Percentiles rank a stretch among this genome's conserved stretches.
These are phyloP conservation scores for Lobosporangium transversale DNA, from an alignment of 192 early-diverging fungal genomes.

Conservation along the genomic window DNA sequence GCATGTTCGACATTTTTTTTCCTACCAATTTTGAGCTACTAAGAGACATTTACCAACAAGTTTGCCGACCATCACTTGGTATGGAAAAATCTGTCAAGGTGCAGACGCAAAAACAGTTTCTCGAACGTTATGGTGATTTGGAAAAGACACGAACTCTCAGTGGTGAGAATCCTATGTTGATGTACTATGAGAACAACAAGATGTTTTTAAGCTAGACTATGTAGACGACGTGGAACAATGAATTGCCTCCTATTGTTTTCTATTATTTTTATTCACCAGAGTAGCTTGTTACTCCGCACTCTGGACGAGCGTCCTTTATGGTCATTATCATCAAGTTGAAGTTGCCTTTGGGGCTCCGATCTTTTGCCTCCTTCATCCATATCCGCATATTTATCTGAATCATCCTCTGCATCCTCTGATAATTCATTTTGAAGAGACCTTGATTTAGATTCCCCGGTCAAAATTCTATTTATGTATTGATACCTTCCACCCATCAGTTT, in stretches of 20 bases:
- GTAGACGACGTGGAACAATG: not conserved
- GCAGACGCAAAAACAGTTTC: constrained; percentile 83
- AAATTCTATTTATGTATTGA: too few relatives aligned
- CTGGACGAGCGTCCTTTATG: too few relatives aligned
- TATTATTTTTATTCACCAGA: not conserved
- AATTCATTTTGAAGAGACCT: too few relatives aligned
- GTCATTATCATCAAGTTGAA: too few relatives aligned
- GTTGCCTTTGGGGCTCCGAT: too few relatives aligned
- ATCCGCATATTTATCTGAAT: too few relatives aligned
- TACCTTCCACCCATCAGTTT: too few relatives aligned
- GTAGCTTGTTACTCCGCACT: too few relatives aligned
- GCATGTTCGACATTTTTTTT: constrained; percentile 99
- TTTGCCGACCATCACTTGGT: constrained; percentile 61
- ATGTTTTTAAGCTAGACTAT: constrained; percentile 62
- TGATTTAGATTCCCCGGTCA: too few relatives aligned
- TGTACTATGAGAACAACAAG: constrained; percentile 93
- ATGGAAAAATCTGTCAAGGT: constrained; percentile 63
- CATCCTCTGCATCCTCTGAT: too few relatives aligned
- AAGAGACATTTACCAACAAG: constrained; percentile 75
- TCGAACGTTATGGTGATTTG: constrained; percentile 79
- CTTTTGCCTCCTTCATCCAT: too few relatives aligned
- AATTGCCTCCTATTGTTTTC: not conserved
- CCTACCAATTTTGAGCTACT: constrained; percentile 95
- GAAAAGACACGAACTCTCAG: constrained; percentile 78
- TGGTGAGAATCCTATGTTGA: constrained; percentile 95